Conservation (phyloP, 2,329 filamentous ascomycete genomes). For the Pseudogymnoascus sp. region DNA sequence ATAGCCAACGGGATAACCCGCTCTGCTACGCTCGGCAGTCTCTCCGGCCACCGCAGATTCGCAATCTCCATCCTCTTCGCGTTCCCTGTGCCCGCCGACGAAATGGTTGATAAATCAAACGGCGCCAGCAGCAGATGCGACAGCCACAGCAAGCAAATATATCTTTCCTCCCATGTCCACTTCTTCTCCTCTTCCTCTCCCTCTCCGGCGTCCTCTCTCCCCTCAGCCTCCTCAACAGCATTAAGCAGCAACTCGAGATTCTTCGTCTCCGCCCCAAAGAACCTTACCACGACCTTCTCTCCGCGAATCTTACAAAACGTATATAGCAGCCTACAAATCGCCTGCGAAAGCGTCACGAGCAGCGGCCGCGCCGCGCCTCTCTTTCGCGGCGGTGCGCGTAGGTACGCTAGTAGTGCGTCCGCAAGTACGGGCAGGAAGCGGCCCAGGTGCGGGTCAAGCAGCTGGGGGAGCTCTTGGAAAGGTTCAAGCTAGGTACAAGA, state of each 20-base stretch:
- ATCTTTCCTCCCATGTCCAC: slow-evolving; percentile 80
- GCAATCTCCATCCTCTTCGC: slow-evolving; percentile 34
- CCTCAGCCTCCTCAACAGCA: slow-evolving; percentile 56
- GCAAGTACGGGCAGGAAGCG: slow-evolving; percentile 66
- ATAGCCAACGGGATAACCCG: slow-evolving; percentile 64
- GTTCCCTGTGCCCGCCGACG: slow-evolving; percentile 46
- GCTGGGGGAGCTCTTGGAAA: slow-evolving; percentile 91
- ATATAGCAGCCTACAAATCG: slow-evolving; percentile 74
- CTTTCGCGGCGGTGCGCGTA: slow-evolving; percentile 36
- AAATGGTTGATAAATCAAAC: slow-evolving; percentile 85
- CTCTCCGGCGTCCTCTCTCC: slow-evolving; percentile 8
- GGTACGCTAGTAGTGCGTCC: slow-evolving; percentile 63
- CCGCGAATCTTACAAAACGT: slow-evolving; percentile 90
- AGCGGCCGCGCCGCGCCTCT: slow-evolving; percentile 33
- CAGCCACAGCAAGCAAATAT: slow-evolving; percentile 80
- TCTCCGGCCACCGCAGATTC: slow-evolving; percentile 46
- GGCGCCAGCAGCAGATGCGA: slow-evolving; percentile 76
- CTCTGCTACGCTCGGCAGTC: slow-evolving; percentile 60
- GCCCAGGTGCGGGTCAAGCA: slow-evolving; percentile 77
- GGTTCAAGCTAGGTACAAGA: slow-evolving; percentile 52
- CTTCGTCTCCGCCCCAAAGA: slow-evolving; percentile 81
- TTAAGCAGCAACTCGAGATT: slow-evolving; percentile 73
- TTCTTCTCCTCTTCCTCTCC: slow-evolving; percentile 18
- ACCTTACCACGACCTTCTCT: slow-evolving; percentile 83
- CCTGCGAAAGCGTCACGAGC: slow-evolving; percentile 36